phyloP scores from a whole-genome alignment of 2,329 filamentous ascomycete species.

The Diplodia sapinea region DNA sequence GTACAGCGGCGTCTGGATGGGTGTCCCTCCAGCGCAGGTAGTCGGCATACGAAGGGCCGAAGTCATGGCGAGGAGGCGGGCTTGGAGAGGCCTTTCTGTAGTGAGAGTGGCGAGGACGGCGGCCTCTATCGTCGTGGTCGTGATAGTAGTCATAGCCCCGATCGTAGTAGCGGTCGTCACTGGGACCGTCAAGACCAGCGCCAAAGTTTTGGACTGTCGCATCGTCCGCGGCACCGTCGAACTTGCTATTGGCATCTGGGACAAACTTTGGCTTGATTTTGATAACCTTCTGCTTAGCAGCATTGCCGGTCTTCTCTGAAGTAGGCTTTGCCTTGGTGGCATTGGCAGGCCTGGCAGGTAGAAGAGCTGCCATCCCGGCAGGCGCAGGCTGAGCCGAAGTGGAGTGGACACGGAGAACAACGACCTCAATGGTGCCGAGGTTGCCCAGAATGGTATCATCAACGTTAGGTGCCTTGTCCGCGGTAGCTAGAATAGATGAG shows the following conservation, averaged over 20 bases:
- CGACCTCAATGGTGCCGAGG: slow-evolving; percentile 56
- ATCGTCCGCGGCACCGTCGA: slow-evolving; percentile 14
- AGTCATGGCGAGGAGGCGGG: background rate
- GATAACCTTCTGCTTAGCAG: background rate
- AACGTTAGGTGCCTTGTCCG: slow-evolving; percentile 45
- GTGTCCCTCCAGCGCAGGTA: slow-evolving; percentile 1
- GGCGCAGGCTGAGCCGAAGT: slow-evolving; percentile 8
- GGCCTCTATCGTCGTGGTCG: background rate
- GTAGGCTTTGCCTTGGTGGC: background rate
- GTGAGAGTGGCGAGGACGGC: background rate
- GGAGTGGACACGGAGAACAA: slow-evolving; percentile 53
- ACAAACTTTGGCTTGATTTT: background rate
- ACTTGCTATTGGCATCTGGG: background rate
- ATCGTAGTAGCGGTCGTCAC: background rate
- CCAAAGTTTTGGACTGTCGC: background rate
- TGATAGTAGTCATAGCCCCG: background rate
- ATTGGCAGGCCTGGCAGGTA: slow-evolving; percentile 3
- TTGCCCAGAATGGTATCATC: slow-evolving; percentile 44
- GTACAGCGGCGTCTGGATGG: background rate
- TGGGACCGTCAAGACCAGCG: slow-evolving; percentile 10
- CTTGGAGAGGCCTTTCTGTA: background rate
- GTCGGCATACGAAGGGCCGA: slow-evolving; percentile 10
- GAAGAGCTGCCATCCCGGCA: no score
- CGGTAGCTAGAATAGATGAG: slow-evolving; percentile 33
- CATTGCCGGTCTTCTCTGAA: background rate